Conservation (phyloP, 495 filamentous ascomycete genomes). For the Podospora sp. region DNA sequence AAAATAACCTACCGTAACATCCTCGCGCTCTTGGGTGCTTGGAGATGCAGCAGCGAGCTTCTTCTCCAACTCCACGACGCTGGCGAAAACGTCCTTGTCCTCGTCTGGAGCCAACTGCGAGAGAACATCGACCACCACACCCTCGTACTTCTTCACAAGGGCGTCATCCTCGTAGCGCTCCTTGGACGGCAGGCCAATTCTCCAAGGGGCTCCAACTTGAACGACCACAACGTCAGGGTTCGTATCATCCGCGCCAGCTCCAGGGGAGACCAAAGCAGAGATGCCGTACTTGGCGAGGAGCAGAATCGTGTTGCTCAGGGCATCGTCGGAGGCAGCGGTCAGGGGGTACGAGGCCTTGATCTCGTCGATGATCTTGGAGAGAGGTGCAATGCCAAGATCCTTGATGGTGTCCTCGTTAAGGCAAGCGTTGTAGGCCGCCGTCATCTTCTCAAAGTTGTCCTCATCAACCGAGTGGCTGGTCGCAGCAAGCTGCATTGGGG, state of each 20-base stretch:
- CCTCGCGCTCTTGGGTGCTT: conserved; percentile 48
- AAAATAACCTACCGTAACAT: conserved; percentile 11
- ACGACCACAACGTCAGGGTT: conserved; percentile 62
- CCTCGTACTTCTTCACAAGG: conserved; percentile 54
- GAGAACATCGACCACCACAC: conserved; percentile 41
- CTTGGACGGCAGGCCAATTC: conserved; percentile 62
- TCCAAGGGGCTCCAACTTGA: conserved; percentile 50
- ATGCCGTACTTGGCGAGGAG: conserved; percentile 54
- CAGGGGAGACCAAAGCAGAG: conserved; percentile 46
- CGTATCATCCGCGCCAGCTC: conserved; percentile 58
- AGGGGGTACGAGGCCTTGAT: conserved; percentile 18
- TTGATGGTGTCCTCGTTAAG: conserved; percentile 60
- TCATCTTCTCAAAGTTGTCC: conserved; percentile 68
- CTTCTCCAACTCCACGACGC: conserved; percentile 58
- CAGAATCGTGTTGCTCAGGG: conserved; percentile 37
- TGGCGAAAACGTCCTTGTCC: conserved; percentile 22
- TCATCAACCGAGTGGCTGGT: conserved; percentile 46
- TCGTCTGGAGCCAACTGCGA: conserved; percentile 25
- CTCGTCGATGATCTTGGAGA: conserved; percentile 46
- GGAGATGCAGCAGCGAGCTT: conserved; percentile 61
- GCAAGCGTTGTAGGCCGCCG: conserved; percentile 65
- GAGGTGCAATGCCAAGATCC: conserved; percentile 56
- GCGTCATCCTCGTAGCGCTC: conserved; percentile 63
- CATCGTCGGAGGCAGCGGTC: neutral
- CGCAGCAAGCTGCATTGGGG: conserved; percentile 40